Evolutionary conservation across 164 flowering plant genomes (phyloP), one percentile per base, ranked within the genome.

Genomic region (Hamamelis virginiana): DNA sequence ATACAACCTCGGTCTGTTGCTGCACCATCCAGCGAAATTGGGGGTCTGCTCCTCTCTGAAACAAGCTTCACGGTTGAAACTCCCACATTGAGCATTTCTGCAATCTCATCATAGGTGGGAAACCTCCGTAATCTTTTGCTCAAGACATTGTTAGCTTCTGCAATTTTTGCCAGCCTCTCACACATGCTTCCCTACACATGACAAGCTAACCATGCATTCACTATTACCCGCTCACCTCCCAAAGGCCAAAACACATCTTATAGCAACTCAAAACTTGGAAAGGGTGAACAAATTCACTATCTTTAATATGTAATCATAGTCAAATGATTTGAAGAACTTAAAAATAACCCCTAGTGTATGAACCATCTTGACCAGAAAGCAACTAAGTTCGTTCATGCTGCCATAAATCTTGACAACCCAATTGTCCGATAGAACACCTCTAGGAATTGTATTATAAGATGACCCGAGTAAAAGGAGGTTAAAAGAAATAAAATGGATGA

Each of bases 151-250:
- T 73, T 82, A 16, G 89, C 85, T 69, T 86, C 84, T 46, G 85
- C 78, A 61, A 89, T 76, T 72, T 80, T 84, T 28, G 88, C 80
- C 65, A 82, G 62, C 77, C 62, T 65, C 44, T 65, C 80, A 28
- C 71, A 78, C 75, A 82, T 73, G 80, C 76, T 76, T 69, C 84
- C 90, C 91, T 89, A 68, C 84, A 86, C 79, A 83, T 58, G 68
- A 79, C 78, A 80, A 80, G 78, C 90, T 88, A 85, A 83, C 79
- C 79, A 76, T 64, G 71, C 84, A 79, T 76, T 84, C 79, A 81
- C 76, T 77, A 76, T 72, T 74, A 81, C 73, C 76, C 72, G 72
- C 71, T 72, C 66, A 74, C 69, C 67, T 67, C 55, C 50, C 60
- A 62, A 25, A 55, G 52, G 27, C n/a, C n/a, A n/a, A n/a, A n/a